These are phyloP conservation scores for Monosporascus cannonballus DNA, from an alignment of 2,329 filamentous ascomycete genomes.

Conservation along the genomic window DNA sequence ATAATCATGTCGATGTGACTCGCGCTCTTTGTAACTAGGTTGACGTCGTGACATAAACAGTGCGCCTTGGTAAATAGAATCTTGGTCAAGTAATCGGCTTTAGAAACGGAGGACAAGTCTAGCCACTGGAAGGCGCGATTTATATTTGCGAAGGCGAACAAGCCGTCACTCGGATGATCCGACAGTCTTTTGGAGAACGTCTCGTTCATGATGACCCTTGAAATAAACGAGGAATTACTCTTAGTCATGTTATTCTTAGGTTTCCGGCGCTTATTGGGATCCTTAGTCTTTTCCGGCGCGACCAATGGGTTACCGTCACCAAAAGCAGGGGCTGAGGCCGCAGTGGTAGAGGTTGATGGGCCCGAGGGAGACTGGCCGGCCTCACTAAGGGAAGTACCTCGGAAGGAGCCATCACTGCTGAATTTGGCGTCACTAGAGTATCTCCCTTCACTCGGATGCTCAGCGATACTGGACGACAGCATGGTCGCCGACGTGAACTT, in stretches of 20 bases:
- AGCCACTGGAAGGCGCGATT: slow-evolving; percentile 96
- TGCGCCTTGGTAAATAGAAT: slow-evolving; percentile 96
- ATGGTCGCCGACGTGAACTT: slow-evolving; percentile 47
- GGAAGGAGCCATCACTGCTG: slow-evolving; percentile 49
- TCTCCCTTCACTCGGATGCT: slow-evolving; percentile 55
- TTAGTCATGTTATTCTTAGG: slow-evolving; percentile 98
- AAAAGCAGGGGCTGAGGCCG: slow-evolving; percentile 59
- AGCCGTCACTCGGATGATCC: slow-evolving; percentile 70
- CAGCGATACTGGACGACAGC: slow-evolving; percentile 49
- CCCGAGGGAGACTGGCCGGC: slow-evolving; percentile 25
- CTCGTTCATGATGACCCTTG: slow-evolving; percentile 90
- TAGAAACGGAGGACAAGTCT: slow-evolving; percentile 70
- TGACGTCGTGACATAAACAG: slow-evolving; percentile 90
- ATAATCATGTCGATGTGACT: slow-evolving; percentile 86
- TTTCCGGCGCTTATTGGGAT: slow-evolving; percentile 76
- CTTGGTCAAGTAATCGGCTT: slow-evolving; percentile 89
- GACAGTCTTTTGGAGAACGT: slow-evolving; percentile 68
- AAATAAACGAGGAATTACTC: slow-evolving; percentile 97
- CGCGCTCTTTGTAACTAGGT: slow-evolving; percentile 69
- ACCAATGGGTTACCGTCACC: slow-evolving; percentile 80
- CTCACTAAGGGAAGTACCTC: slow-evolving; percentile 48
- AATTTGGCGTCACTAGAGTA: slow-evolving; percentile 54
- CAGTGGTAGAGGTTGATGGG: slow-evolving; percentile 29
- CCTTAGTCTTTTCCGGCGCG: slow-evolving; percentile 56
- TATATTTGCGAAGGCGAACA: slow-evolving; percentile 92